A percentile compares a stretch with the other conserved stretches of the same genome.
Evolutionary conservation across 352 stramenopile genomes (phyloP).

Genomic region (Globisporangium recalcitrans): DNA sequence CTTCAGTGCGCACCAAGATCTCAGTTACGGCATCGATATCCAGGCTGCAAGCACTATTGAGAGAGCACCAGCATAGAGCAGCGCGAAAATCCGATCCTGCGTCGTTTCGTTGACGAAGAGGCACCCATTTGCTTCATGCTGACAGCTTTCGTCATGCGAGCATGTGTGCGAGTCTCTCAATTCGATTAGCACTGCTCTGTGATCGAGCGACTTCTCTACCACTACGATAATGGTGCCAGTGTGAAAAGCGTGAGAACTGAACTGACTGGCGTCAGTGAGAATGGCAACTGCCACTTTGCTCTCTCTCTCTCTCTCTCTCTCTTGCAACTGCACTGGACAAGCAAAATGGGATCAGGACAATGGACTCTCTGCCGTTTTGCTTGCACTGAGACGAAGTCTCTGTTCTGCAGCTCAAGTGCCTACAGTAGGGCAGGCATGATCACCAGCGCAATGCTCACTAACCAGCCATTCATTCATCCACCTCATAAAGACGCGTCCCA

Average conservation of each 20-base stretch:
- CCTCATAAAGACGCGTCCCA: no score
- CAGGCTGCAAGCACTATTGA: no score
- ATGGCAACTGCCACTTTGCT: background rate
- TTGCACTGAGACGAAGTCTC: background rate
- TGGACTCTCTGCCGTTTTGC: background rate
- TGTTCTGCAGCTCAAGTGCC: background rate
- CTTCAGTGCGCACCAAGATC: no score
- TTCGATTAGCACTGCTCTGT: no score
- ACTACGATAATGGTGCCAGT: background rate
- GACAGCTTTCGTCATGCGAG: background rate
- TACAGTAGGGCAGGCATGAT: background rate
- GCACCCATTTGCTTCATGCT: background rate
- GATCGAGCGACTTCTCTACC: background rate
- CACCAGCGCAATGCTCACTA: background rate
- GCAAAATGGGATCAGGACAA: background rate
- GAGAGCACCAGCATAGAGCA: background rate
- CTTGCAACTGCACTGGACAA: background rate
- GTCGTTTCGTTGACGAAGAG: constrained; percentile 1
- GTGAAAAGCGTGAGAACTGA: background rate
- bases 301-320: constrained; percentile 2
- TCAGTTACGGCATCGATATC: no score
- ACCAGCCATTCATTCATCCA: background rate
- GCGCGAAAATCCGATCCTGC: background rate
- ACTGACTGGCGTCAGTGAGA: background rate
- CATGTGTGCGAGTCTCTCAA: background rate